These are phyloP conservation scores for Vigna reflexopilosa DNA, from an alignment of 306 rosid genomes.

Conservation along the genomic window DNA sequence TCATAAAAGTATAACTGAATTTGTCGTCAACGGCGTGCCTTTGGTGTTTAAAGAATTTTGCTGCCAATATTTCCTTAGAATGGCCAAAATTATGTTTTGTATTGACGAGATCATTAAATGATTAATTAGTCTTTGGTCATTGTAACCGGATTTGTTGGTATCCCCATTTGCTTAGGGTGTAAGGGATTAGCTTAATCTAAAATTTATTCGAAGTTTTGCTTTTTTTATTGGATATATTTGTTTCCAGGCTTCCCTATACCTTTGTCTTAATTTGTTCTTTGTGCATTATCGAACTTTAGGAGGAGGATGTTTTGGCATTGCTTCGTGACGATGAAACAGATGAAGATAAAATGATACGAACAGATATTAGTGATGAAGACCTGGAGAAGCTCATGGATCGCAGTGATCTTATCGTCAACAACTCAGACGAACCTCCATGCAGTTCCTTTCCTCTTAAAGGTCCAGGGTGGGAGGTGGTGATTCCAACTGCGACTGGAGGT, in stretches of 20 bases:
- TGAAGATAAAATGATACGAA: constrained; percentile 84
- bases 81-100: background rate
- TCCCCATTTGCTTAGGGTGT: background rate
- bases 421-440: constrained; percentile 33
- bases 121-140: background rate
- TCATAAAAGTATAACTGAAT: background rate
- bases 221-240: background rate
- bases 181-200: background rate
- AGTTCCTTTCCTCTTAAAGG: constrained; percentile 63
- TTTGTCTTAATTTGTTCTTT: constrained; percentile 26
- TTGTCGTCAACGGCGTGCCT: constrained; percentile 5
- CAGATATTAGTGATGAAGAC: constrained; percentile 72
- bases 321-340: constrained; percentile 80
- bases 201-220: constrained; percentile 12
- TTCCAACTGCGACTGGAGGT: constrained; percentile 74
- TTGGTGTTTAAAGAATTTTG: constrained; percentile 5
- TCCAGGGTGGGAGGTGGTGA: constrained; percentile 99
- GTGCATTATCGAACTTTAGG: constrained; percentile 50
- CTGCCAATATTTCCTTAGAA: background rate
- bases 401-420: constrained; percentile 61
- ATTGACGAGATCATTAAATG: background rate
- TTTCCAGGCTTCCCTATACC: background rate
- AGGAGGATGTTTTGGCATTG: constrained; percentile 71
- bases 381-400: constrained; percentile 82
- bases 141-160: background rate